Evolutionary conservation across 371 early-diverging fungal species (phyloP).

Genomic region (Mycotypha africana): DNA sequence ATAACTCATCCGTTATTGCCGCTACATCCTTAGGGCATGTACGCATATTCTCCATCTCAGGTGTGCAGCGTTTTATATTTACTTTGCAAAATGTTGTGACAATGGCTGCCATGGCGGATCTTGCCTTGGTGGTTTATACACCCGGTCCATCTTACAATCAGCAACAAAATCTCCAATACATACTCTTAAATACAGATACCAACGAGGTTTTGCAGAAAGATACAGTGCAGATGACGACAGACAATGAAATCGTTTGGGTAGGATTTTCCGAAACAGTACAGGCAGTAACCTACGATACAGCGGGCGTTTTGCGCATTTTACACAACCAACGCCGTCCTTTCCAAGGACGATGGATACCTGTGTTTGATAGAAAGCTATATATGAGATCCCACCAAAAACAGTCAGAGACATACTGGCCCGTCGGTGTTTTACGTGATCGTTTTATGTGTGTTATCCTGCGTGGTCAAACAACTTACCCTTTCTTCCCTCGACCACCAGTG

Average conservation of each 20-base stretch:
- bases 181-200: slow-evolving; percentile 61
- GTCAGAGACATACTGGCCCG: slow-evolving; percentile 67
- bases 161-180: slow-evolving; percentile 61
- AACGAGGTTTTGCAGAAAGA: slow-evolving; percentile 56
- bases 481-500: slow-evolving; percentile 71
- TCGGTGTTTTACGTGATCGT: slow-evolving; percentile 59
- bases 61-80: slow-evolving; percentile 69
- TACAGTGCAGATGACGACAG: slow-evolving; percentile 58
- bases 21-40: slow-evolving; percentile 72
- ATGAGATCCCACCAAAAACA: slow-evolving; percentile 16
- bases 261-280: slow-evolving; percentile 79
- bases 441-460: slow-evolving; percentile 64
- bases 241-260: slow-evolving; percentile 68
- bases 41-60: slow-evolving; percentile 72
- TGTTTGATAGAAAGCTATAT: slow-evolving; percentile 53
- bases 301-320: slow-evolving; percentile 58
- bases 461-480: slow-evolving; percentile 52
- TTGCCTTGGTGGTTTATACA: slow-evolving; percentile 28
- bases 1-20: slow-evolving; percentile 60
- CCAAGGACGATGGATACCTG: slow-evolving; percentile 72
- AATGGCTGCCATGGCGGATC: slow-evolving; percentile 47
- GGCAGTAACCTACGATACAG: slow-evolving; percentile 65
- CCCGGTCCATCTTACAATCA: slow-evolving; percentile 25
- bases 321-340: slow-evolving; percentile 48
- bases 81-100: slow-evolving; percentile 65